Percentiles rank a stretch among this genome's conserved stretches.
Conservation (phyloP, 1,139 yeast genomes). For the Scheffersomyces parashehatae region DNA sequence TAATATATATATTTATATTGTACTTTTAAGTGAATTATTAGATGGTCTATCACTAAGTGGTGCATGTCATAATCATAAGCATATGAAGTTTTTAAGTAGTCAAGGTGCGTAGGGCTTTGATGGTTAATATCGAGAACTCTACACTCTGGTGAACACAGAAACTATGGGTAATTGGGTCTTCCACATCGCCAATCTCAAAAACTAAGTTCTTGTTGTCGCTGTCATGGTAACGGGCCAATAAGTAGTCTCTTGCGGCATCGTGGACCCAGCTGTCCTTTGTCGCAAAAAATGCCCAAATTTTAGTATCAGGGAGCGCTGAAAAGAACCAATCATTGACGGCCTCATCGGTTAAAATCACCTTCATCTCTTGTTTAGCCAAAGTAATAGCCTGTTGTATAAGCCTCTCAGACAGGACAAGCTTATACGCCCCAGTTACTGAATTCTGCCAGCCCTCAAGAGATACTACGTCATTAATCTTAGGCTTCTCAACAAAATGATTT, state of each 20-base stretch:
- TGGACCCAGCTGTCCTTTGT: conserved; percentile 62
- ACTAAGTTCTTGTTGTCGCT: conserved; percentile 25
- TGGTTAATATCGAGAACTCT: conserved; percentile 49
- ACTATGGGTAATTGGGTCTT: conserved; percentile 48
- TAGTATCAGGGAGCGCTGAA: conserved; percentile 18
- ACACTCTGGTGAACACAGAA: conserved; percentile 58
- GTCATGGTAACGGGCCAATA: conserved; percentile 38
- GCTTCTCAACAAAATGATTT: conserved; percentile 22
- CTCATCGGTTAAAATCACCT: conserved; percentile 41
- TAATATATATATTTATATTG: not conserved
- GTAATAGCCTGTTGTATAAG: conserved; percentile 54
- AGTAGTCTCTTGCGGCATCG: conserved; percentile 43
- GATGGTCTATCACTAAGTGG: too few species aligned
- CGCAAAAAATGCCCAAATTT: conserved; percentile 60
- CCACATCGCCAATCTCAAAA: conserved; percentile 30
- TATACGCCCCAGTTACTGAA: conserved; percentile 44
- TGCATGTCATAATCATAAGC: not conserved
- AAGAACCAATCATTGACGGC: conserved; percentile 53
- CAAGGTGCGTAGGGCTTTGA: conserved; percentile 10
- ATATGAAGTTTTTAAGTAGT: conserved; percentile 2
- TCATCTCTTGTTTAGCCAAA: conserved; percentile 61
- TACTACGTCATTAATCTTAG: conserved; percentile 14
- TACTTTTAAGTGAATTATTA: not conserved
- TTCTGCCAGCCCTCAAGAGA: conserved; percentile 31
- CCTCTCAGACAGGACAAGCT: conserved; percentile 38